Base-by-base conservation (phyloP, 2,329 filamentous ascomycete genomes). In the Aureobasidium leucospermi region DNA sequence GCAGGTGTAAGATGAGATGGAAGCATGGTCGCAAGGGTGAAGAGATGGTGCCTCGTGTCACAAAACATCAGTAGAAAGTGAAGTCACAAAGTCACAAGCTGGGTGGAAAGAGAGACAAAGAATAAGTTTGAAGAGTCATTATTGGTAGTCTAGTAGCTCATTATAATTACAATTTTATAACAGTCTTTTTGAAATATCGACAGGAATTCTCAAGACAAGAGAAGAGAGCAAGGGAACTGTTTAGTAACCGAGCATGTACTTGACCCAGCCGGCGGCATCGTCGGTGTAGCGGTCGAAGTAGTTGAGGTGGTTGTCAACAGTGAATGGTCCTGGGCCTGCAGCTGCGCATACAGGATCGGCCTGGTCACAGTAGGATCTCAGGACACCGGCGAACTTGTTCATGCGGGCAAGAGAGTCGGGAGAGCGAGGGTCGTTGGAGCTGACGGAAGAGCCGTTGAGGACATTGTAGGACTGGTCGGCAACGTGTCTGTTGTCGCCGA, bases 361-460 rank as follows among this genome's bases (percentile, higher is more conserved):
- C 1, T 63, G 60, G 34, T 68, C 66, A 60, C 75, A 76, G 66
- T 74, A 76, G 10, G 68, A 68, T 51, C 68, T 71, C 29, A 69
- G 28, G 55, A 58, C 34, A 7, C 28, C 29, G 19, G 43, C 4
- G 43, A 58, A 58, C 34, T 48, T 47, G 74, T 43, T 58, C 43
- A 58, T 31, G 43, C 43, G 42, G 43, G 28, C 34, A 19, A 58
- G 43, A 39, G 55, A 58, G 7, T 48, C 64, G 8, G 65, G 66
- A 1, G 68, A 65, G 10, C 73, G 71, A 6, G 72, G 71, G 58
- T 67, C 68, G 42, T 70, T 61, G 34, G 58, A 65, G 36, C 59
- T 48, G 4, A 60, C 62, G 15, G 43, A 62, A n/a, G 63, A 59
- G n/a, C 69, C 68, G 41, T 62, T 65, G 13, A 65, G 63, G 6